A percentile compares a stretch with the other conserved stretches of the same genome.
Conservation (phyloP, 192 early-diverging fungal genomes). For the Rhizophagus prolifer region DNA sequence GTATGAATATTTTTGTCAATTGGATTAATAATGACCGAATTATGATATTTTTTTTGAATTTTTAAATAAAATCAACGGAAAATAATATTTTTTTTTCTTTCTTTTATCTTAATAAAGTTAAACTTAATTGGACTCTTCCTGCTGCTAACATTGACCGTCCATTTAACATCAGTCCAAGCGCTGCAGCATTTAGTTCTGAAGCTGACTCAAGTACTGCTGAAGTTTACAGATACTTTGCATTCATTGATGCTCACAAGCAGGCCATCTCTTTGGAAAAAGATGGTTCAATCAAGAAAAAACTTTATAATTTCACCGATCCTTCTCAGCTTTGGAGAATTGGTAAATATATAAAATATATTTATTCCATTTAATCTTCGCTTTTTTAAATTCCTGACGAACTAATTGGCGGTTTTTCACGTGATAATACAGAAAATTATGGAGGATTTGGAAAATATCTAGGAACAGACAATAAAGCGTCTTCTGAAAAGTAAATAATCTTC, state of each 20-base stretch:
- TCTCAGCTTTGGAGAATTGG: constrained; percentile 11
- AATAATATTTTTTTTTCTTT: not conserved
- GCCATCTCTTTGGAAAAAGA: not conserved
- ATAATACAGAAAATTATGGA: not conserved
- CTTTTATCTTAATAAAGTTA: not conserved
- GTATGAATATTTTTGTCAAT: not conserved
- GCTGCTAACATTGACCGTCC: not conserved
- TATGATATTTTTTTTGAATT: no score
- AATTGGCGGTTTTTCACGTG: no score
- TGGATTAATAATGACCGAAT: no score
- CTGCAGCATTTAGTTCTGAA: not conserved
- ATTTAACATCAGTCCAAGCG: not conserved
- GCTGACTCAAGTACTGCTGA: not conserved
- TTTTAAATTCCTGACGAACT: not conserved
- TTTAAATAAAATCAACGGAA: not conserved
- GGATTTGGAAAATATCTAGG: no score
- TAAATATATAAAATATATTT: not conserved
- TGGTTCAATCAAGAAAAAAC: not conserved
- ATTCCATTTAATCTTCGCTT: no score
- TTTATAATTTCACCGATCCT: constrained; percentile 9
- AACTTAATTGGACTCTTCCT: not conserved
- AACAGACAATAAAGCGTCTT: no score
- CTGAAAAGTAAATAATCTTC: not conserved
- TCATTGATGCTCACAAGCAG: not conserved
- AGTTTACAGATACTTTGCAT: constrained; percentile 18